Base-by-base conservation (phyloP, 2,329 filamentous ascomycete species). In the Fusarium burgessii region DNA sequence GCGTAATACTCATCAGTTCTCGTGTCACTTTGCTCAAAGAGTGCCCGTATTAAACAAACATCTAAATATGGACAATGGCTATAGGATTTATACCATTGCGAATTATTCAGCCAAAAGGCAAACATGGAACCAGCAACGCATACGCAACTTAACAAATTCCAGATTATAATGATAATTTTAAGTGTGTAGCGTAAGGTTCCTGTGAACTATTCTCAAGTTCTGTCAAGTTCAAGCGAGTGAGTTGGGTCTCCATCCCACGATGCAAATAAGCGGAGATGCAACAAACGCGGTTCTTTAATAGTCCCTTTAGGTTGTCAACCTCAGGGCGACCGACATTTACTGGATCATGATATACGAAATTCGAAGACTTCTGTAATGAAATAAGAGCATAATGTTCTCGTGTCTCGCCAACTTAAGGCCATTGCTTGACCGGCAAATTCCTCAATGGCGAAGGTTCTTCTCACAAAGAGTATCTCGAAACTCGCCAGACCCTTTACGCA, bases 401-500 rank as follows among this genome's bases (percentile, higher is more conserved):
- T 41, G 56, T 23, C 38, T 74, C 20, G 45, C 52, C 36, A 70
- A 40, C 20, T 51, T 58, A 1, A 61, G 56, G 15, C 46, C 57
- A 14, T 46, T 67, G 15, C 40, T 74, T n/a, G 58, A 62, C 52
- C 59, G 55, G 27, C 43, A 27, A 33, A 20, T 62, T 25, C 17
- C 58, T 25, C 40, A 54, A 57, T 58, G 66, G 58, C 59, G 47
- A 23, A 74, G 58, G 65, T 62, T 58, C 49, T 64, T 74, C 20
- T 76, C 77, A 14, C 71, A 73, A 17, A 62, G 49, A 15, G 38
- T 57, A 13, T 47, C 63, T 32, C 35, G 43, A 25, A 70, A 47
- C 41, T 20, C 66, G 18, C 83, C 85, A 1, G 85, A 89, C 7
- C 92, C 93, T 6, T 85, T 99, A 35, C 88, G 91, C 36, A 94